Evolutionary conservation across 2,329 filamentous ascomycete species (phyloP).

Genomic region (Cordyceps javanica): DNA sequence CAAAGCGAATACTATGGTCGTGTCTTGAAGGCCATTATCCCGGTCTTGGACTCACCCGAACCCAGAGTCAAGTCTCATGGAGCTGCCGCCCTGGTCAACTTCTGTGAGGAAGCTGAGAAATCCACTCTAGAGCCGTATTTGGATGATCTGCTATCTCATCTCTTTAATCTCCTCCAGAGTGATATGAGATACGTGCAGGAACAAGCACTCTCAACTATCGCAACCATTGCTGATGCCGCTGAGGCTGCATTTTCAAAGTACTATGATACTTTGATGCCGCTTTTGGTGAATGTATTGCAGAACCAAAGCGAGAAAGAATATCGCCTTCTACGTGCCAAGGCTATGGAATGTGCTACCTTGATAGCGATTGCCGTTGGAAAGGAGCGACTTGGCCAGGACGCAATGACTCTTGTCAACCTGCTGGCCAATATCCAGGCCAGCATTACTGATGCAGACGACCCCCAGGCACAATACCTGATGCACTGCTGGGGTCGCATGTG

Average conservation of each 20-base stretch:
- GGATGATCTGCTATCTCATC: conserved; percentile 74
- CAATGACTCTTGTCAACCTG: conserved; percentile 78
- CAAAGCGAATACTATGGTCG: conserved; percentile 89
- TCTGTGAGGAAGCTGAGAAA: conserved; percentile 97
- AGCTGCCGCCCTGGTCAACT: conserved; percentile 96
- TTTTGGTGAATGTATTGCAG: conserved; percentile 82
- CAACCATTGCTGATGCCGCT: conserved; percentile 96
- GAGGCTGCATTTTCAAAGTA: conserved; percentile 93
- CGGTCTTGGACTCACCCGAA: conserved; percentile 83
- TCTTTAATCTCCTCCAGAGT: conserved; percentile 83
- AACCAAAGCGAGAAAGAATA: conserved; percentile 93
- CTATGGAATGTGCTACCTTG: conserved; percentile 97
- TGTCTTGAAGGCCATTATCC: conserved; percentile 85
- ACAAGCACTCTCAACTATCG: conserved; percentile 94
- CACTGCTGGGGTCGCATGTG: conserved; percentile 99
- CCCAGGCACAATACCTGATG: conserved; percentile 92
- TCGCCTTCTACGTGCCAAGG: conserved; percentile 85
- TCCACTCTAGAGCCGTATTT: conserved; percentile 86
- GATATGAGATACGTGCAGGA: conserved; percentile 96
- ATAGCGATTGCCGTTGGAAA: conserved; percentile 94
- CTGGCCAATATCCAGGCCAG: conserved; percentile 79
- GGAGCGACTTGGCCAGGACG: conserved; percentile 82
- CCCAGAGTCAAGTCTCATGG: conserved; percentile 94
- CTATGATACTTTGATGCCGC: conserved; percentile 92
- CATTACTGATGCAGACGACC: conserved; percentile 87